Percentiles rank a stretch among this genome's conserved stretches.
phyloP scores from a whole-genome alignment of 78 protist species.

The Emiliania huxleyi region DNA sequence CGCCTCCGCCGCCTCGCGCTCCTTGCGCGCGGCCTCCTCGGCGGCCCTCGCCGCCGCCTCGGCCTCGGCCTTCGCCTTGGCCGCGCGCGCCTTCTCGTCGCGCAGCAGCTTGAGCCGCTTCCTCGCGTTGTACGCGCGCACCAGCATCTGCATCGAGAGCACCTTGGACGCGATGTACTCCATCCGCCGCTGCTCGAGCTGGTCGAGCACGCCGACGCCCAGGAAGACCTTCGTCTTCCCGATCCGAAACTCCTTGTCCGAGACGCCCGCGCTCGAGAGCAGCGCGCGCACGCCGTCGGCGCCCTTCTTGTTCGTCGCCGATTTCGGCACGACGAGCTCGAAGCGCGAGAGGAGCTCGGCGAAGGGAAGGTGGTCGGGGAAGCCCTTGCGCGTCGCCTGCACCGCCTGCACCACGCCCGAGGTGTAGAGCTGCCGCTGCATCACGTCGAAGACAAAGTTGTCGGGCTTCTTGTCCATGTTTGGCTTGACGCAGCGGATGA shows the following conservation, averaged over 20 bases:
- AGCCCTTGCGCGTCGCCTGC: slow-evolving; percentile 88
- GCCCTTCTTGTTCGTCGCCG: neutral
- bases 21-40: neutral
- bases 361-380: slow-evolving; percentile 81
- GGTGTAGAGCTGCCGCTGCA: neutral
- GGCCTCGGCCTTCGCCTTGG: neutral
- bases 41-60: neutral
- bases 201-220: slow-evolving; percentile 22
- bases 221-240: slow-evolving; percentile 1
- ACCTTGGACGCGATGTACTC: neutral
- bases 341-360: slow-evolving; percentile 56
- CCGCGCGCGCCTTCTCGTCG: neutral
- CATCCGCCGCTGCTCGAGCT: neutral
- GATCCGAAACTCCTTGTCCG: neutral
- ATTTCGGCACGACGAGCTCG: neutral
- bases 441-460: neutral
- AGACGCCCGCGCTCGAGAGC: neutral
- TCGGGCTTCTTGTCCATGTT: neutral
- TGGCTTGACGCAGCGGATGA: slow-evolving; percentile 28
- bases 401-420: slow-evolving; percentile 11
- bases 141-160: neutral
- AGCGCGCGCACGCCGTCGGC: neutral
- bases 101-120: neutral
- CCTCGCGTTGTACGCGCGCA: neutral
- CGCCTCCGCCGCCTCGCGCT: neutral